Base-by-base conservation (phyloP, 164 flowering plant genomes). In the Houttuynia cordata region DNA sequence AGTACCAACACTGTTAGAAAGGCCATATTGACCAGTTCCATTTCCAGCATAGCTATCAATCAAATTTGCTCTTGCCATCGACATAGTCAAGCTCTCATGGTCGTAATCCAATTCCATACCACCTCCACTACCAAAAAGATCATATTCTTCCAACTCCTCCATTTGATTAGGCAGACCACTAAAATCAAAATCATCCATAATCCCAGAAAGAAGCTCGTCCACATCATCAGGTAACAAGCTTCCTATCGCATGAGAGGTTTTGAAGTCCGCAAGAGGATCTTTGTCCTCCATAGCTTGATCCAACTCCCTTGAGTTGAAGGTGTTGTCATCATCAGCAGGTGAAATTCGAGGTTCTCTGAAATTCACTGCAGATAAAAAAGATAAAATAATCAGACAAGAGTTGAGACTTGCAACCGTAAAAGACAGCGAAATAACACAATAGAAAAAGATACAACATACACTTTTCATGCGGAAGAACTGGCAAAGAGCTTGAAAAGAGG, bases 101-200 rank as follows among this genome's bases (percentile, higher is more conserved):
- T 87, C 91, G 68, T 56, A 66, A 52, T 94, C 99, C 70, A 94
- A 68, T 64, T 93, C 98, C 84, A 93, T 63, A 24, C 96, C 99
- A 49, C 99, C 99, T 63, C 91, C 91, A 77, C 91, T 88, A 22
- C 85, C 90, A 75, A 94, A 94, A 64, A 94, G 56, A 68, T 94
- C 99, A 77, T 70, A 73, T 25, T 89, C 99, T 56, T 87, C 99
- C 74, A 85, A 61, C 18, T 94, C 96, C 62, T 85, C 97, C 34
- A 85, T 51, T 54, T 81, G 86, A 71, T 71, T 74, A 70, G 93
- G 83, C 77, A 91, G 68, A 37, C 81, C 80, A 74, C 71, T 78
- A 24, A 94, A 73, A 70, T 94, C 96, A 74, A 87, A 82, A 74
- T 82, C 97, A 72, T 94, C 97, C 81, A 75, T 79, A 42, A 91